Evolutionary conservation across 2,329 filamentous ascomycete genomes (phyloP), one percentile per base, ranked within the genome.

Genomic region (Ophiostoma ulmi): DNA sequence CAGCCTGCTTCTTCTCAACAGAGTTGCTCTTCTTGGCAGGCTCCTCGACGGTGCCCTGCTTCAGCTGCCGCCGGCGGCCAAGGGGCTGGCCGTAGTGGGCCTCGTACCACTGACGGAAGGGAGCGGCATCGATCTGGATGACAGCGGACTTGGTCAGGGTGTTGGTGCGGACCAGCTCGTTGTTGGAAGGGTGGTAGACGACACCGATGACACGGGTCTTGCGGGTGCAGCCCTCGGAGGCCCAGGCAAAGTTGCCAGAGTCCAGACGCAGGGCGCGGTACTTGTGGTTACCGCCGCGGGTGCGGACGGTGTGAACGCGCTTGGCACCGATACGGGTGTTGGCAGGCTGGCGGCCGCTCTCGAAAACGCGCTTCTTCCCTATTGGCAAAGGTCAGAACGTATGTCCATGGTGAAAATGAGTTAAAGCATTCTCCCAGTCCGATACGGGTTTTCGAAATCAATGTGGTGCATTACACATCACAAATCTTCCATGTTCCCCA

Each of bases 101-200:
- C 90, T 99, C 95, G 86, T 97, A 99, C 95, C 95, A 99, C 87
- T 98, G 94, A 83, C 95, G 89, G 92, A 99, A 99, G 78, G 95
- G 95, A 75, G 95, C 93, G 79, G 96, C 95, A 84, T 99, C 95
- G 85, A 99, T 87, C 88, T 99, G 95, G 83, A 99, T 92, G 80
- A 99, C 92, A 86, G 95, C 95, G 81, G 93, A 93, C 87, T 94
- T 96, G 88, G 95, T 99, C 83, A 99, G 89, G 87, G 95, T 98
- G 91, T 99, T 99, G 85, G 95, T 99, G 82, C 95, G 95, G 88
- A 99, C 94, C 79, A 99, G 90, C 87, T 99, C 95, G 93, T 99
- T 99, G 94, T 99, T 99, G 83, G 94, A 97, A 75, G 95, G 96
- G 86, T 99, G 96, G 92, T 93, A 99, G 82, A 90, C 91, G 85